A percentile compares a stretch with the other conserved stretches of the same genome.
Conservation (phyloP, 805 yeast genomes). For the Candida anglica region DNA sequence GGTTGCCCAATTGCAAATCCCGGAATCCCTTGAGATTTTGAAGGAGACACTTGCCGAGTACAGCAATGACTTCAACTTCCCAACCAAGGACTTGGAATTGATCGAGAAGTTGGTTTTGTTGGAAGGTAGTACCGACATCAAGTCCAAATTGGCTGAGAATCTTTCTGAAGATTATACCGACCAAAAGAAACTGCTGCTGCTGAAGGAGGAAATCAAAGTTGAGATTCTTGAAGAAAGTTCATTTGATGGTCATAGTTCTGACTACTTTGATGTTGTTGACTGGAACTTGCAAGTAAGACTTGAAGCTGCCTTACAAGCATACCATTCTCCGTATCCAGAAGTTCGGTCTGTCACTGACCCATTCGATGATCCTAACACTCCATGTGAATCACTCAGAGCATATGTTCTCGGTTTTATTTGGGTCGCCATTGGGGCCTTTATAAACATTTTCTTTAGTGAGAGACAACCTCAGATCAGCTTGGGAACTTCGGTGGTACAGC, state of each 20-base stretch:
- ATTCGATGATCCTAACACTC: constrained; percentile 45
- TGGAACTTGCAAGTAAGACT: constrained; percentile 33
- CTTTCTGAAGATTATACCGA: background rate
- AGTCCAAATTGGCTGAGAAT: background rate
- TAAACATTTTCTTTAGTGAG: constrained; percentile 55
- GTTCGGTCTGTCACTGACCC: constrained; percentile 62
- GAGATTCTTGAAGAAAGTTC: constrained; percentile 11
- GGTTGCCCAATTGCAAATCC: constrained; percentile 25
- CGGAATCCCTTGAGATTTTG: constrained; percentile 39
- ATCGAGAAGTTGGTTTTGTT: constrained; percentile 16
- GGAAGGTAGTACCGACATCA: background rate
- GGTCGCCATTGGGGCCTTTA: constrained; percentile 50
- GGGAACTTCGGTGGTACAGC: constrained; percentile 40
- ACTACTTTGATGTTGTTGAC: constrained; percentile 6
- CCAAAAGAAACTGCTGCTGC: background rate
- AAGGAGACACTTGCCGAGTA: constrained; percentile 37
- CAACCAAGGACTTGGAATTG: constrained; percentile 30
- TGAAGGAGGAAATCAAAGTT: constrained; percentile 1
- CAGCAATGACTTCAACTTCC: constrained; percentile 45
- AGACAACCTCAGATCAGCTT: constrained; percentile 50
- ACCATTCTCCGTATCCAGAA: constrained; percentile 60
- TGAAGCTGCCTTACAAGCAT: constrained; percentile 40
- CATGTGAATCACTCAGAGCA: constrained; percentile 52
- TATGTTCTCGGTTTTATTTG: constrained; percentile 51
- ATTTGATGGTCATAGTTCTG: background rate